A percentile compares a stretch with the other conserved stretches of the same genome.
Conservation (phyloP, 2,329 filamentous ascomycete genomes). For the Claviceps fusiformis region DNA sequence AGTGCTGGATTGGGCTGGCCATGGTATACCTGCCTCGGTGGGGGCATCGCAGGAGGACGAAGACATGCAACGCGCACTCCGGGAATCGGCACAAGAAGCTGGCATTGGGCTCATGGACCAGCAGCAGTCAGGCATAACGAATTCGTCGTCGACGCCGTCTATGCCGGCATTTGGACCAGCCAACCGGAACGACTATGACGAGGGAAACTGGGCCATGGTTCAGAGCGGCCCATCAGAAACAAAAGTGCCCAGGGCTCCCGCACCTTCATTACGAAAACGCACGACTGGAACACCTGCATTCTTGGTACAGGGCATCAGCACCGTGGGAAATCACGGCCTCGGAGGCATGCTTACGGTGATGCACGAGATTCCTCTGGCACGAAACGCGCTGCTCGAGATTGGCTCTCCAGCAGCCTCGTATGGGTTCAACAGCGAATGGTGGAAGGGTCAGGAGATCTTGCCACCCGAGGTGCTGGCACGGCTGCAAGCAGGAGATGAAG, state of each 20-base stretch:
- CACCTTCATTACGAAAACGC: conserved; percentile 32
- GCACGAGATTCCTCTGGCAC: conserved; percentile 43
- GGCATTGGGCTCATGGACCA: conserved; percentile 30
- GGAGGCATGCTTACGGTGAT: conserved; percentile 44
- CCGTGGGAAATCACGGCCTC: conserved; percentile 27
- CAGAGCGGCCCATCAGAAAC: conserved; percentile 20
- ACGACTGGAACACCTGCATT: conserved; percentile 33
- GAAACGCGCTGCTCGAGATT: conserved; percentile 38
- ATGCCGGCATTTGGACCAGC: conserved; percentile 46
- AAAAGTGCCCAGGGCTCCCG: conserved; percentile 8
- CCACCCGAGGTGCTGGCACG: conserved; percentile 22
- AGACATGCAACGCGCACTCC: conserved; percentile 42
- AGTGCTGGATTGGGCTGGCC: conserved; percentile 33
- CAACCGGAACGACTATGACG: conserved; percentile 40
- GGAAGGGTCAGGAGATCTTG: conserved; percentile 41
- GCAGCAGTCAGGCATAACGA: conserved; percentile 39
- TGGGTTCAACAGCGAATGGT: conserved; percentile 45
- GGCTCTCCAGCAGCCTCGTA: conserved; percentile 32
- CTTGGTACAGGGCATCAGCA: conserved; percentile 25
- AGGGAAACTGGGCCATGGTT: conserved; percentile 46
- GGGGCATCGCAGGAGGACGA: conserved; percentile 34
- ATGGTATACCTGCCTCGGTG: conserved; percentile 23
- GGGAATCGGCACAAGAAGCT: conserved; percentile 39
- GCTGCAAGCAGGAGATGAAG: conserved; percentile 17
- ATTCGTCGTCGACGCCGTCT: conserved; percentile 18